Evolutionary conservation across 176 grass and related monocot species (phyloP).

Genomic region (Calamus simplicifolius): DNA sequence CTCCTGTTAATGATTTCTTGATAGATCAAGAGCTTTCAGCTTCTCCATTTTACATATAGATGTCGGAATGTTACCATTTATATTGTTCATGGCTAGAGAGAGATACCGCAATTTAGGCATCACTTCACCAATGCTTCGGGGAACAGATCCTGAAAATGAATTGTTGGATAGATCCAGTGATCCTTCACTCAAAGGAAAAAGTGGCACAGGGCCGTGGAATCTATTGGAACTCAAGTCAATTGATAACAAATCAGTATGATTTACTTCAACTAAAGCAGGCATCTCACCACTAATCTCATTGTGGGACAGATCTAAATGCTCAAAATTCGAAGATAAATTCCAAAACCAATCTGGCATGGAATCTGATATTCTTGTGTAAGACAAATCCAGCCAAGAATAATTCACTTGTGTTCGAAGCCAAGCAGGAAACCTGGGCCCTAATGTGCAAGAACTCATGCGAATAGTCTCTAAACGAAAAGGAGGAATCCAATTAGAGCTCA

Average conservation of each 20-base stretch:
- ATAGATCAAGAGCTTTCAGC: conserved; percentile 3
- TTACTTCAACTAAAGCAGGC: not conserved
- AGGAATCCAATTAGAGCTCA: no score
- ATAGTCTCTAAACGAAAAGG: no score
- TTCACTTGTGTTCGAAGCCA: no score
- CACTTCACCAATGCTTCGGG: not conserved
- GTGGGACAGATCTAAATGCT: not conserved
- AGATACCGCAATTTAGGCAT: not conserved
- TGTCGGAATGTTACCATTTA: conserved; percentile 14
- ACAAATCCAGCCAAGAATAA: conserved; percentile 1
- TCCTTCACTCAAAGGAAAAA: not conserved
- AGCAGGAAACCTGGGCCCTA: no score
- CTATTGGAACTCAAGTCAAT: conserved; percentile 5
- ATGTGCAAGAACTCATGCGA: no score
- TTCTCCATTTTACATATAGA: not conserved
- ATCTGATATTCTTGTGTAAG: not conserved
- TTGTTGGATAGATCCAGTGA: conserved; percentile 13
- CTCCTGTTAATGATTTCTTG: conserved; percentile 4
- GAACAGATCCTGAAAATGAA: not conserved
- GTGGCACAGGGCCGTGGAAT: conserved; percentile 6
- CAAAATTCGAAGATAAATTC: conserved; percentile 17
- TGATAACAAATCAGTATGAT: not conserved
- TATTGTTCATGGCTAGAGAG: conserved; percentile 14
- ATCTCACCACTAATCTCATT: not conserved
- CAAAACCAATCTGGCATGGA: conserved; percentile 29